phyloP scores from a whole-genome alignment of 176 grass and related monocot genomes.

The Oryza longistaminata region DNA sequence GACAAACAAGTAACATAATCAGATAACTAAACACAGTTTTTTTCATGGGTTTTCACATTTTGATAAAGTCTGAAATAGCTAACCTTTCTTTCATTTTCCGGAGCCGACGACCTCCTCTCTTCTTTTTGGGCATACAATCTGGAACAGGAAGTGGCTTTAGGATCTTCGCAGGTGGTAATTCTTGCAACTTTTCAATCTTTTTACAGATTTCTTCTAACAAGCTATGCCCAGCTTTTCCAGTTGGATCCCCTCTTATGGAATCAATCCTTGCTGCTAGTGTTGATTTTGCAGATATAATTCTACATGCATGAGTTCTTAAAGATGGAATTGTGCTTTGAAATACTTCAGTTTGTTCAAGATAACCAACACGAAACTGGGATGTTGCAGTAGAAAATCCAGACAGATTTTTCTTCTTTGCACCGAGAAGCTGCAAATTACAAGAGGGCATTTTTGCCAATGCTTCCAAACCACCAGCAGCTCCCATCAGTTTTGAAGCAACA shows the following conservation, averaged over 20 bases:
- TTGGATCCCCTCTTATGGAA: conserved; percentile 77
- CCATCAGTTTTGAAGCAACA: conserved; percentile 85
- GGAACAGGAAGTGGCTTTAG: conserved; percentile 80
- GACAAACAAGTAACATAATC: not conserved
- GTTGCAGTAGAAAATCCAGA: conserved; percentile 71
- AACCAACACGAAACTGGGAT: conserved; percentile 71
- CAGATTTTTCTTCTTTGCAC: conserved; percentile 73
- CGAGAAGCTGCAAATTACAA: conserved; percentile 83
- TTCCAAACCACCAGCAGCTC: conserved; percentile 64
- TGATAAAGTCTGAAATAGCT: not conserved
- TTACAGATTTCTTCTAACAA: conserved; percentile 67
- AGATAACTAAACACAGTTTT: not conserved
- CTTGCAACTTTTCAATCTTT: conserved; percentile 83
- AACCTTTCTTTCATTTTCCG: conserved; percentile 91
- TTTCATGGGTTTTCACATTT: not conserved
- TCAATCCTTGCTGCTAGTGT: conserved; percentile 77
- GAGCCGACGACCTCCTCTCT: conserved; percentile 67
- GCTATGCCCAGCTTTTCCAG: conserved; percentile 68
- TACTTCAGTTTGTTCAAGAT: conserved; percentile 82
- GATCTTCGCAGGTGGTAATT: conserved; percentile 72
- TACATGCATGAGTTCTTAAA: conserved; percentile 61
- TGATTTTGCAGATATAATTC: conserved; percentile 70
- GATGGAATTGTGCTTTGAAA: conserved; percentile 74
- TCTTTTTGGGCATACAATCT: conserved; percentile 77
- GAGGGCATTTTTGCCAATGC: conserved; percentile 83